Base-by-base conservation (phyloP, 305 asterid species). In the Solanum chacoense region DNA sequence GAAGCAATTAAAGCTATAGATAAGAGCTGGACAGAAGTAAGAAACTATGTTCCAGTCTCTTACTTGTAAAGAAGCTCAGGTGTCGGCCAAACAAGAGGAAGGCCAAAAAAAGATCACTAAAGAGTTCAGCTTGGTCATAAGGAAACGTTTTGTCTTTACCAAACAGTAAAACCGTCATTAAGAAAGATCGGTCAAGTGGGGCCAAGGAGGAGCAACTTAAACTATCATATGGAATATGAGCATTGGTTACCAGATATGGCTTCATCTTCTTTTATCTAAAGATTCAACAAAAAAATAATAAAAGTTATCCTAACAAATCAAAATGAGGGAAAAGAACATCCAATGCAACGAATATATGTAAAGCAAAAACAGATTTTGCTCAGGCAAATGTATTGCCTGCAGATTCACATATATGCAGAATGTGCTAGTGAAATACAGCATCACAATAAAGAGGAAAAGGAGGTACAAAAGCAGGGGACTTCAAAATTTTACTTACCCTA, bases 401-500 rank as follows among this genome's bases (percentile, higher is more conserved):
- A 74, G 40, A 74, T 74, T 74, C 40, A 31, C 26, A 36, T 18
- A 16, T 8, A 35, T 10, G 29, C 45, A 2, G 45, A 2, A 14
- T 73, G 18, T 1, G 36, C 36, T 9, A 13, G 22, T 72, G 78
- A 72, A 72, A 72, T 72, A 29, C 37, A 29, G 7, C 28, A 24
- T 38, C 85, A 38, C 7, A 24, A 16, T 8, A 24, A 13, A 38
- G 8, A 13, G 67, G 85, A 29, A 8, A 45, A 79, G 31, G 85
- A 7, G 78, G 78, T 4, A 26, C 14, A 79, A 5, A 14, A 79
- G 35, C 2, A 7, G 5, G 85, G n/a, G 10, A 1, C 11, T 40
- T 80, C 36, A 6, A 14, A 16, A n/a, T 29, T 34, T 67, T 69
- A 76, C 98, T 92, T 93, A 96, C 99, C 89, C 98, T 94, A 88